Evolutionary conservation across 2,329 filamentous ascomycete genomes (phyloP).

Genomic region (Nemania sp.): DNA sequence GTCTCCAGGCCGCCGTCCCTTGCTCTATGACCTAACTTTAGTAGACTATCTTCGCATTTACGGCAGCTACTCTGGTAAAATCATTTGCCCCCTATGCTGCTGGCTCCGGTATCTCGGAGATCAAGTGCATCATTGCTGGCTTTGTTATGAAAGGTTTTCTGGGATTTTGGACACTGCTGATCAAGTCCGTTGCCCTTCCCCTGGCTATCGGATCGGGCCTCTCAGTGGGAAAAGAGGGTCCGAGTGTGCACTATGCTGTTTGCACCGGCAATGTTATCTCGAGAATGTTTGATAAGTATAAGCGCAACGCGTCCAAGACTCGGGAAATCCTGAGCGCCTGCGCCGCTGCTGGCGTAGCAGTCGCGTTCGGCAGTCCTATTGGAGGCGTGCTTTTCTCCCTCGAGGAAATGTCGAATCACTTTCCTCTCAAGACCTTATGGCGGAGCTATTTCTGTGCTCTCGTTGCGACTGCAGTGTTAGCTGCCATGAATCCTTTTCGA

Average conservation of each 20-base stretch:
- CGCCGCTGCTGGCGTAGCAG: conserved; percentile 91
- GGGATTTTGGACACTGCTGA: conserved; percentile 85
- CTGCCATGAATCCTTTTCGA: conserved; percentile 96
- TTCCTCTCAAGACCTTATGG: conserved; percentile 97
- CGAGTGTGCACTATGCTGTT: conserved; percentile 98
- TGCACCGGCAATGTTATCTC: conserved; percentile 98
- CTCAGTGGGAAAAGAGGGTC: conserved; percentile 95
- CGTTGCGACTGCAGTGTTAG: conserved; percentile 88
- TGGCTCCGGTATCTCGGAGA: conserved; percentile 95
- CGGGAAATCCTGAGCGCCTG: conserved; percentile 93
- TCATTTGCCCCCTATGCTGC: conserved; percentile 94
- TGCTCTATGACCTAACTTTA: conserved; percentile 19
- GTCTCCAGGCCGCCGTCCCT: neutral
- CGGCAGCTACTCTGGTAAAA: conserved; percentile 82
- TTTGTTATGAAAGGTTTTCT: conserved; percentile 99
- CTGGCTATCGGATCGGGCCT: conserved; percentile 91
- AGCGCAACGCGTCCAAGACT: conserved; percentile 88
- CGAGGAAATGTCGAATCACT: conserved; percentile 97
- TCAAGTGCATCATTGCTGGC: conserved; percentile 98
- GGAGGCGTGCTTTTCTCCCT: conserved; percentile 95
- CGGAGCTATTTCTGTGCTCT: conserved; percentile 96
- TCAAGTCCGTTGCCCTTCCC: conserved; percentile 90
- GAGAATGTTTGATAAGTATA: conserved; percentile 88
- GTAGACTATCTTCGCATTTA: conserved; percentile 77
- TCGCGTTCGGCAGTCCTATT: conserved; percentile 96